These are phyloP conservation scores for Yamadazyma dushanensis DNA, from an alignment of 1,139 yeast species.

Conservation along the genomic window DNA sequence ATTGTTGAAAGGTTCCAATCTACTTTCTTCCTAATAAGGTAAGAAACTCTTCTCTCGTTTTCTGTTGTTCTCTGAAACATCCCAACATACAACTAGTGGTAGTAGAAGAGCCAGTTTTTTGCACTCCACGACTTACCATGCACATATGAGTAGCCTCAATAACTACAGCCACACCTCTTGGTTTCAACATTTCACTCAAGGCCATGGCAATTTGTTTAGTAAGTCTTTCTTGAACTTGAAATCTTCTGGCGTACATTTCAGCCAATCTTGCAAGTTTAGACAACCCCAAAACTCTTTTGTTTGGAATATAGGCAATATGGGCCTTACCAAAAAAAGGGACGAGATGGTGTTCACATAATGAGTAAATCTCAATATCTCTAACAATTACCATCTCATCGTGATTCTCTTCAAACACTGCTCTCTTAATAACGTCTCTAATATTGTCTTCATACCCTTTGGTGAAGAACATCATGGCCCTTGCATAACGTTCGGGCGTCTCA, in stretches of 20 bases:
- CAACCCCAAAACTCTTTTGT: constrained; percentile 89
- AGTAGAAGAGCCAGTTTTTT: constrained; percentile 90
- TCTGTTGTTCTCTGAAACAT: constrained; percentile 87
- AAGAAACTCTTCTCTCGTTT: constrained; percentile 94
- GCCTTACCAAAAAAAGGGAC: constrained; percentile 97
- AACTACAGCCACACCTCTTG: constrained; percentile 97
- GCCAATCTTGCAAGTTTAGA: constrained; percentile 93
- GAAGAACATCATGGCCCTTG: constrained; percentile 92
- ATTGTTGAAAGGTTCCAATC: constrained; percentile 22
- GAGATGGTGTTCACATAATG: constrained; percentile 94
- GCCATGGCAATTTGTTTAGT: constrained; percentile 99
- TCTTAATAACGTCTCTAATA: constrained; percentile 83
- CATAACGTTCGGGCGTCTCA: constrained; percentile 95
- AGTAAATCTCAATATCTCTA: constrained; percentile 87
- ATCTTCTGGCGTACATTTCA: constrained; percentile 92
- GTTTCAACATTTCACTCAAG: constrained; percentile 81
- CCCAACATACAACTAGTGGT: constrained; percentile 98
- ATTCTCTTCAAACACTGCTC: constrained; percentile 96
- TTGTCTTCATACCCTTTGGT: constrained; percentile 97
- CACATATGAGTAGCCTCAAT: constrained; percentile 99
- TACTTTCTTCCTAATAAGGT: constrained; percentile 66
- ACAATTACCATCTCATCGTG: constrained; percentile 99
- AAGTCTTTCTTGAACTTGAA: constrained; percentile 94
- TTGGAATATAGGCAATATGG: constrained; percentile 95
- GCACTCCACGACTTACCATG: constrained; percentile 98